Base-by-base conservation (phyloP, 352 stramenopile genomes). In the Aphanomyces invadans region DNA sequence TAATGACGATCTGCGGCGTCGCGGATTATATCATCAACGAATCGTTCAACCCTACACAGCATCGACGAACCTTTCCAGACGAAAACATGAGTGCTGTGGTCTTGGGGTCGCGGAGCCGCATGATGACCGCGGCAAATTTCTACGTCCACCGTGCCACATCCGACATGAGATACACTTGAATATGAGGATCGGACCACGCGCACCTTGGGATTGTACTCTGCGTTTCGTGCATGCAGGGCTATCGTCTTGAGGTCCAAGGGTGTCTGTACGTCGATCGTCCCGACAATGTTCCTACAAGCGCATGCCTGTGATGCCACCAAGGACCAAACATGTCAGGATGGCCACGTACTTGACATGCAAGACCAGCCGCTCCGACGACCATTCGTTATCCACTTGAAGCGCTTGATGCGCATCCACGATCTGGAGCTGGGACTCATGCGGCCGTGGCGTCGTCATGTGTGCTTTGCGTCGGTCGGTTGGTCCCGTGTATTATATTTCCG, bases 121-220 rank as follows among this genome's bases (percentile, higher is more conserved):
- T 96, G 65, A 99, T 98, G 32, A 98, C 94, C 7, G 96, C 97
- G 0, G 91, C 94, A 72, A 99, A 99, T 26, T 96, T 70, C 39
- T 26, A 69, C 25, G n/a, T 32, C 21, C 29, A 12, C 19, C 44
- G 19, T 25, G 38, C 17, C 38, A 33, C 19, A 48, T n/a, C 31
- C 46, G 12, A 9, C 28, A 3, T 28, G 19, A 62, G 44, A 5
- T 44, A 38, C n/a, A n/a, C n/a, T n/a, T n/a, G 38, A 53, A 15
- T 23, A 32, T 28, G 51, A n/a, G n/a, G n/a, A 62, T 42, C 44
- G 23, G 42, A 2, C 42, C 59, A 55, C 5, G n/a, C 32, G n/a
- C 52, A 95, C 88, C 80, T 97, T 97, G 11, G 97, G 97, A 77
- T 99, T 99, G 77, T 99, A 99, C 79, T 99, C 97, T 5, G 97